phyloP scores from a whole-genome alignment of 768 basidiomycete species.

The Lyophyllum semitale region DNA sequence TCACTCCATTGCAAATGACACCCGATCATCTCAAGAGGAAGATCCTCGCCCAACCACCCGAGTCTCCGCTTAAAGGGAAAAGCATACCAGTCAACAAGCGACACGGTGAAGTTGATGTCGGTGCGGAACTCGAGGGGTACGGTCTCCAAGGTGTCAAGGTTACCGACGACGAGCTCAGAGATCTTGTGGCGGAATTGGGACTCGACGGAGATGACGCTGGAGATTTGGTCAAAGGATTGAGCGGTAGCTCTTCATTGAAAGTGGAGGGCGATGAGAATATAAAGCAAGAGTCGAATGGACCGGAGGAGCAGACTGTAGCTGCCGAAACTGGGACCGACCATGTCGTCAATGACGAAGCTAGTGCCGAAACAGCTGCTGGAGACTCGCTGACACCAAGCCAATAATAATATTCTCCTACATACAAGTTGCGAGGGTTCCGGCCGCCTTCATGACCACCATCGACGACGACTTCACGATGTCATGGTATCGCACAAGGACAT shows the following conservation, averaged over 20 bases:
- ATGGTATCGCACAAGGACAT: neutral
- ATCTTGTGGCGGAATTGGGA: constrained; percentile 74
- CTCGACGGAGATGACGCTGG: constrained; percentile 76
- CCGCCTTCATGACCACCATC: too few relatives aligned
- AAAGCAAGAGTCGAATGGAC: neutral
- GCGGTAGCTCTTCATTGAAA: constrained; percentile 26
- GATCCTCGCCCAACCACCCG: constrained; percentile 43
- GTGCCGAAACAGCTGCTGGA: neutral
- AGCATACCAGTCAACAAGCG: constrained; percentile 55
- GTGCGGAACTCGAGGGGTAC: constrained; percentile 67
- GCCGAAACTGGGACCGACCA: neutral
- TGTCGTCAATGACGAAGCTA: neutral
- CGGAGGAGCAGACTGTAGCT: neutral
- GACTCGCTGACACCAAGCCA: neutral
- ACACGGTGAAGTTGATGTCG: constrained; percentile 59
- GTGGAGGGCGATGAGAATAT: neutral
- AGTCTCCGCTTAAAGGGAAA: constrained; percentile 46
- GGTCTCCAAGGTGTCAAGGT: constrained; percentile 79
- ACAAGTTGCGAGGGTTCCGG: too few relatives aligned
- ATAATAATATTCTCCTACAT: neutral
- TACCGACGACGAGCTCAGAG: constrained; percentile 71
- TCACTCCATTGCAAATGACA: constrained; percentile 76
- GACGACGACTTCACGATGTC: too few relatives aligned
- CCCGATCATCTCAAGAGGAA: constrained; percentile 69
- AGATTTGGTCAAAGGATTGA: constrained; percentile 69